These are phyloP conservation scores for Narthecium ossifragum DNA, from an alignment of 106 monocot species.

Conservation along the genomic window DNA sequence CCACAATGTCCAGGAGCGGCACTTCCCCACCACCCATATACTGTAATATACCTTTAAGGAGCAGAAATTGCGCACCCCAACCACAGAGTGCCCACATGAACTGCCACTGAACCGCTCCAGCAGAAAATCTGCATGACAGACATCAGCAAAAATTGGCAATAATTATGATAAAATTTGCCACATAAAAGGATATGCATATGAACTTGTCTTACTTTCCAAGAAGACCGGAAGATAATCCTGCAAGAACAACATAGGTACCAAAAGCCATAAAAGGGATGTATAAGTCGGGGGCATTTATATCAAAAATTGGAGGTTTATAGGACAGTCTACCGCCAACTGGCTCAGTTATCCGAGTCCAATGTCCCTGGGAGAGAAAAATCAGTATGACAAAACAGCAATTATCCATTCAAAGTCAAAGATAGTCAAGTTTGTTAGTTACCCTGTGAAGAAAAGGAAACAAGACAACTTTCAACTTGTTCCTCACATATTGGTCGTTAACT, in stretches of 20 bases:
- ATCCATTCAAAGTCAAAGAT: too few relatives aligned
- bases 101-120: constrained; percentile 21
- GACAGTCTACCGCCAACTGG: constrained; percentile 28
- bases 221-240: constrained; percentile 24
- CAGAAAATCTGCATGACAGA: constrained; percentile 19
- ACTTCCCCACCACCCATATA: constrained; percentile 25
- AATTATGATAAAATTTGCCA: not conserved
- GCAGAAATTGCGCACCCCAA: constrained; percentile 16
- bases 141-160: not conserved
- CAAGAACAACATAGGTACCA: constrained; percentile 29
- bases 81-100: constrained; percentile 15
- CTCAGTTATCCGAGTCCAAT: constrained; percentile 31
- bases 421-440: too few relatives aligned
- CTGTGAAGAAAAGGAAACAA: constrained; percentile 38
- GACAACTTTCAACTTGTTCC: constrained; percentile 31
- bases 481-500: constrained; percentile 37
- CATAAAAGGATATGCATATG: not conserved
- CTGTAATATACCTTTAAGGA: constrained; percentile 17
- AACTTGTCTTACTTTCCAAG: constrained; percentile 15
- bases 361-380: constrained; percentile 15
- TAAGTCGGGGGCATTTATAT: constrained; percentile 34
- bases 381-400: too few relatives aligned
- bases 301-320: constrained; percentile 31
- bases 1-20: constrained; percentile 22
- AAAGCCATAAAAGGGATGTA: constrained; percentile 38